Conservation (phyloP, 129 eudicot species). For the Deinandra increscens region DNA sequence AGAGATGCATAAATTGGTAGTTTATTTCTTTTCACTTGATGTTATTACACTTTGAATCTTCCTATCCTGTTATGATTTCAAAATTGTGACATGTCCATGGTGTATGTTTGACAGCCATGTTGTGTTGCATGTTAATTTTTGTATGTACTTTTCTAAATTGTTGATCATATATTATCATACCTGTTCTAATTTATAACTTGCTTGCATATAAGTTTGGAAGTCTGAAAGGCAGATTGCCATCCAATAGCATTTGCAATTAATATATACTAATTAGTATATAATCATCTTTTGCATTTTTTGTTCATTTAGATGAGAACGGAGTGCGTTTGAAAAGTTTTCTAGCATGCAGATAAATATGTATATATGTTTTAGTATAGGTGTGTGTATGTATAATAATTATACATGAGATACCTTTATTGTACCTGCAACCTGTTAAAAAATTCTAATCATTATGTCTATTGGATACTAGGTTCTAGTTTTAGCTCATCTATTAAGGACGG, state of each 20-base stretch:
- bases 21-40: slow-evolving; percentile 4
- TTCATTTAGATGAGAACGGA: neutral
- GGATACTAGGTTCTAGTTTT: neutral
- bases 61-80: slow-evolving; percentile 12
- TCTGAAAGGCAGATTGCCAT: slow-evolving; percentile 6
- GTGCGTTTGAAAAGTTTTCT: neutral
- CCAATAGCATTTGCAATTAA: slow-evolving; percentile 7
- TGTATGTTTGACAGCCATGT: slow-evolving; percentile 4
- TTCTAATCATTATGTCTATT: neutral
- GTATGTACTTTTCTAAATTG: neutral
- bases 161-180: slow-evolving; percentile 4
- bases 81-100: slow-evolving; percentile 1
- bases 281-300: slow-evolving; percentile 13
- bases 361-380: neutral
- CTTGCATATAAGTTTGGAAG: slow-evolving; percentile 16
- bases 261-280: neutral
- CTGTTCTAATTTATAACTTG: neutral
- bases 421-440: neutral
- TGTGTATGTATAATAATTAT: neutral
- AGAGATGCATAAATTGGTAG: slow-evolving; percentile 57
- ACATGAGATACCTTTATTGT: neutral
- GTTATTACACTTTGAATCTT: slow-evolving; percentile 2
- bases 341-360: neutral
- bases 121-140: neutral
- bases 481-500: slow-evolving; percentile 3